These are phyloP conservation scores for Calycina herbarum DNA, from an alignment of 2,329 filamentous ascomycete genomes.

Conservation along the genomic window DNA sequence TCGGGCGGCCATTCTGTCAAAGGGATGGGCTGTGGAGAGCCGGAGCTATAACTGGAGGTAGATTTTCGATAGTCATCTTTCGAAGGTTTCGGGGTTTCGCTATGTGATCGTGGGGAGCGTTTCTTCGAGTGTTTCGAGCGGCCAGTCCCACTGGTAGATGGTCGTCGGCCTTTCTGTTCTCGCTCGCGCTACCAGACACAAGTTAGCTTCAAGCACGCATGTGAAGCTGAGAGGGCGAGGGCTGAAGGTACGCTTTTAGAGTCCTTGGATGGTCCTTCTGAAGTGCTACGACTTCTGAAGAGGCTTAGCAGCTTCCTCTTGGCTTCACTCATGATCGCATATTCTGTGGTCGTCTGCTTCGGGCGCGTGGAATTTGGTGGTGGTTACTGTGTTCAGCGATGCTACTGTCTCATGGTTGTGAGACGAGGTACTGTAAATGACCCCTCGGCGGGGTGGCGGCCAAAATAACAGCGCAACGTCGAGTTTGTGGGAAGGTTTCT, in stretches of 20 bases:
- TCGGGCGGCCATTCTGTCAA: constrained; percentile 59
- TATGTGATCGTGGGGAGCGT: constrained; percentile 13
- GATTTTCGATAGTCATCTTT: constrained; percentile 7
- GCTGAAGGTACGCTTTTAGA: constrained; percentile 34
- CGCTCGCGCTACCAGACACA: constrained; percentile 14
- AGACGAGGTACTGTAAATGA: background rate
- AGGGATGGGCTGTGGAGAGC: constrained; percentile 3
- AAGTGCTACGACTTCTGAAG: constrained; percentile 49
- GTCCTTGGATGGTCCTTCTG: constrained; percentile 40
- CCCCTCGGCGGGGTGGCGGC: constrained; percentile 3
- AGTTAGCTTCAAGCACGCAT: constrained; percentile 12
- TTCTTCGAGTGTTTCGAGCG: background rate
- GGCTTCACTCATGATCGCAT: constrained; percentile 31
- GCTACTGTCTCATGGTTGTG: background rate
- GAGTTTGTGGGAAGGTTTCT: background rate
- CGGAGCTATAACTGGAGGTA: constrained; percentile 8
- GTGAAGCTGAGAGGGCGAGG: constrained; percentile 12
- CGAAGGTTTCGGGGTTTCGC: constrained; percentile 7
- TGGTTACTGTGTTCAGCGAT: background rate
- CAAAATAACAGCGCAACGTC: background rate
- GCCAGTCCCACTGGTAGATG: constrained; percentile 2
- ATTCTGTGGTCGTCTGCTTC: constrained; percentile 8
- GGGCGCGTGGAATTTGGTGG: background rate
- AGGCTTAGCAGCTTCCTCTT: constrained; percentile 40
- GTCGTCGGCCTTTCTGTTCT: constrained; percentile 31